Base-by-base conservation (phyloP, 306 rosid species). In the Cicer yamashitae region DNA sequence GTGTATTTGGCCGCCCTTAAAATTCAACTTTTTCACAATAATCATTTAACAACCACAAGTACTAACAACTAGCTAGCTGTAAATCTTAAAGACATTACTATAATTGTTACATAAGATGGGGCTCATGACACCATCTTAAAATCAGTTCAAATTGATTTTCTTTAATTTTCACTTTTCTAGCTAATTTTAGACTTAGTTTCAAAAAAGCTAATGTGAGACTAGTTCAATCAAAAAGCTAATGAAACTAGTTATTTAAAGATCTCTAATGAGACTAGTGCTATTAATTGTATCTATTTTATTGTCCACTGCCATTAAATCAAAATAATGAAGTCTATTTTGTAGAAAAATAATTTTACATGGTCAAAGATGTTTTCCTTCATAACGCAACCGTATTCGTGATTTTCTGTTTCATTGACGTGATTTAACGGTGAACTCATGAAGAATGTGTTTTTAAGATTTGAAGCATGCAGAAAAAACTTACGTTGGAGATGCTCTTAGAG, bases 21-120 rank as follows among this genome's bases (percentile, higher is more conserved):
- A 72, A 80, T 84, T 84, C 81, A 84, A 77, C 59, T 84, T 73
- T 77, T 13, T 10, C 75, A 73, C 62, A 54, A 56, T 51, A 51
- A 38, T 4, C 34, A 76, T 5, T 63, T 38, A 54, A 50, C 53
- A 52, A 52, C 22, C 25, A 52, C 58, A 70, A 71, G 82, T 73
- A 63, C 67, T 60, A 51, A 80, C 80, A 51, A 20, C 22, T 30
- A 30, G 37, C 37, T 30, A 80, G 80, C 85, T 76, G 84, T 71
- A 40, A 63, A 79, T 60, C 70, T 82, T 75, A 67, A 82, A 67
- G 73, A 67, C 84, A 71, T 70, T 71, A 79, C 73, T 43, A 40
- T 71, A 51, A 76, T 79, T 57, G 80, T 79, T 48, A 57, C 72
- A 51, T 14, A 58, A 76, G 14, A 78, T 71, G 74, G 79, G 73